A percentile compares a stretch with the other conserved stretches of the same genome.
These are phyloP conservation scores for Dryadomyces sulphureus DNA, from an alignment of 2,329 filamentous ascomycete species.

Conservation along the genomic window DNA sequence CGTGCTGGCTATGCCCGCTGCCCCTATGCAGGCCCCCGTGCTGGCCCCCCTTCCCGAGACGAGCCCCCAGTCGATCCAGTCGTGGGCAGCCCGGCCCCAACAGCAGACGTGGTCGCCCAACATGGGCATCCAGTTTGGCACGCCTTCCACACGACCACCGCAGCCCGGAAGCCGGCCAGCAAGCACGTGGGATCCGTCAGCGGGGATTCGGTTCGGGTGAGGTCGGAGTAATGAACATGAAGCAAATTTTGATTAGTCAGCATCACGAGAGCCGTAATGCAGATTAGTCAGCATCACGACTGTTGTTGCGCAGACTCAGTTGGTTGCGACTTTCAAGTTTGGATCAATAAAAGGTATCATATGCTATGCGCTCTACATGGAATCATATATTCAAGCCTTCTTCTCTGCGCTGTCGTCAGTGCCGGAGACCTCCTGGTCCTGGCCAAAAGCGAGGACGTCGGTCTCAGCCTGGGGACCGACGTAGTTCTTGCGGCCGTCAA, in stretches of 20 bases:
- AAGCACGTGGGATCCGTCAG: constrained; percentile 9
- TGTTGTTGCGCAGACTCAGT: too few species aligned
- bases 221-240: too few species aligned
- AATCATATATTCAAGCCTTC: not conserved
- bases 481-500: constrained; percentile 35
- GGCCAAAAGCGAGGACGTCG: not conserved
- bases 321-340: too few species aligned
- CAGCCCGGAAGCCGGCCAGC: not conserved
- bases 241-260: too few species aligned
- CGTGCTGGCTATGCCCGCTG: constrained; percentile 4
- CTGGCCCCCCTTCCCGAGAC: too few species aligned
- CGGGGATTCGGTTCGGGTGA: constrained; percentile 11
- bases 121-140: constrained; percentile 66
- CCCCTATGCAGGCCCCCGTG: too few species aligned
- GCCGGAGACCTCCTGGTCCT: not conserved
- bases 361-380: too few species aligned
- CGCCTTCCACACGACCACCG: constrained; percentile 14
- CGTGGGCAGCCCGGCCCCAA: constrained; percentile 7
- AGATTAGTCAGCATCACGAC: too few species aligned
- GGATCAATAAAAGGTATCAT: too few species aligned
- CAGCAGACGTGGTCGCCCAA: constrained; percentile 58
- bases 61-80: not conserved
- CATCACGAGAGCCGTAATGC: too few species aligned
- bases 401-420: not conserved
- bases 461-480: constrained; percentile 18